These are phyloP conservation scores for Begonia fuchsioides DNA, from an alignment of 306 rosid species.

Conservation along the genomic window DNA sequence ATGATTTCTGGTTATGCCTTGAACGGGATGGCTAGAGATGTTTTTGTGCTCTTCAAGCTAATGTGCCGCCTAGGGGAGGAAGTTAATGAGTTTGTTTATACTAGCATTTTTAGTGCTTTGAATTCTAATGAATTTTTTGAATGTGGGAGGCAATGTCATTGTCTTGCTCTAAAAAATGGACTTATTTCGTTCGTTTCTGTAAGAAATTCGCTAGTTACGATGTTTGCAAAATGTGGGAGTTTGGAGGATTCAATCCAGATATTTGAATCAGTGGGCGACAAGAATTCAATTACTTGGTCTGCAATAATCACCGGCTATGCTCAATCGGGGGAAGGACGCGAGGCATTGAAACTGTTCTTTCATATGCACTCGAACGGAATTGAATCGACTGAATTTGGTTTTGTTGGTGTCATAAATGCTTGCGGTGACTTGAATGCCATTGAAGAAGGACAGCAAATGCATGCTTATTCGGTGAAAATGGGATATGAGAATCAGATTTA, in stretches of 20 bases:
- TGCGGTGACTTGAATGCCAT: constrained; percentile 50
- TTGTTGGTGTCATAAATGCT: constrained; percentile 70
- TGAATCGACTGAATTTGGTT: constrained; percentile 49
- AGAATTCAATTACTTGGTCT: constrained; percentile 77
- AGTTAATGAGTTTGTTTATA: constrained; percentile 40
- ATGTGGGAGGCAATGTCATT: constrained; percentile 57
- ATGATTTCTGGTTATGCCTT: constrained; percentile 67
- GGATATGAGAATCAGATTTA: constrained; percentile 58
- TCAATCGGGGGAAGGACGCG: constrained; percentile 48
- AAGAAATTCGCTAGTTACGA: constrained; percentile 61
- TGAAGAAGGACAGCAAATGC: constrained; percentile 60
- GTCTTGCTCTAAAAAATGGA: constrained; percentile 47
- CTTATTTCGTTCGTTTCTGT: constrained; percentile 42
- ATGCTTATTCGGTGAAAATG: constrained; percentile 49
- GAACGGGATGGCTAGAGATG: constrained; percentile 27
- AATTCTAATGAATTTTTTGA: constrained; percentile 16
- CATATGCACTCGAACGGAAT: constrained; percentile 45
- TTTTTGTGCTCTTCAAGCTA: constrained; percentile 28
- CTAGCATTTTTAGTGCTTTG: constrained; percentile 55
- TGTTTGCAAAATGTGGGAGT: constrained; percentile 71
- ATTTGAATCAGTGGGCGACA: constrained; percentile 37
- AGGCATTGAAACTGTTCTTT: constrained; percentile 46
- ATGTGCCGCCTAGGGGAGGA: constrained; percentile 21
- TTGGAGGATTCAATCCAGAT: constrained; percentile 56
- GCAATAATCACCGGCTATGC: constrained; percentile 78